phyloP scores from a whole-genome alignment of 2,329 filamentous ascomycete species.

The Pseudogymnoascus sp. region DNA sequence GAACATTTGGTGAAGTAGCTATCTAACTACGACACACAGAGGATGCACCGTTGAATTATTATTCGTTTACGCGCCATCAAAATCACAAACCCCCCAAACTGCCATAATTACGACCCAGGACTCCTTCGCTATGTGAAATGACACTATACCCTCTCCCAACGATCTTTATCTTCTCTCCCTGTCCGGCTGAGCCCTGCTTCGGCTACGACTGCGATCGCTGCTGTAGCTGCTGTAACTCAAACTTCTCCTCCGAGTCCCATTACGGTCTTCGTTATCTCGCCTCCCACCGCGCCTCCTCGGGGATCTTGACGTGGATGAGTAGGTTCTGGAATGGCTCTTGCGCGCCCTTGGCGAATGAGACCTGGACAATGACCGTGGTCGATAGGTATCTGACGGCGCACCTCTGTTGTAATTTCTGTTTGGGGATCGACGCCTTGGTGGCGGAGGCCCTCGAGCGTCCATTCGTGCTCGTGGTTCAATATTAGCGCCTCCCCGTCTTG shows the following conservation, averaged over 20 bases:
- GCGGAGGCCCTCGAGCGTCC: constrained; percentile 20
- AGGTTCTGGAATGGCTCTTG: constrained; percentile 35
- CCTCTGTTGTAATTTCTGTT: constrained; percentile 21
- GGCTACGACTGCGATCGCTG: constrained; percentile 37
- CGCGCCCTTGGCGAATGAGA: constrained; percentile 35
- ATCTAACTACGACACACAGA: not conserved
- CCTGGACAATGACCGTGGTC: constrained; percentile 32
- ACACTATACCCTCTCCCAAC: constrained; percentile 4
- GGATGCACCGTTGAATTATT: not conserved
- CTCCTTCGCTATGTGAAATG: constrained; percentile 23
- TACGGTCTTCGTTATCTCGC: constrained; percentile 26
- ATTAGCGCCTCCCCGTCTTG: constrained; percentile 55
- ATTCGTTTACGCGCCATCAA: not conserved
- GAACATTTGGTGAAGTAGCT: not conserved
- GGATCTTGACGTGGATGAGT: constrained; percentile 34
- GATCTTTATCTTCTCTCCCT: constrained; percentile 21
- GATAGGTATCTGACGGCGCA: constrained; percentile 26
- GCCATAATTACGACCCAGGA: constrained; percentile 17
- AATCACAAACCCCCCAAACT: not conserved
- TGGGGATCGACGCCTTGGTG: constrained; percentile 23
- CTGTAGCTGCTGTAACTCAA: constrained; percentile 58
- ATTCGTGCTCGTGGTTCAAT: constrained; percentile 44
- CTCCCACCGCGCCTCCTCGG: constrained; percentile 25
- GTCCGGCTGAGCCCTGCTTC: constrained; percentile 24
- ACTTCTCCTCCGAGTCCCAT: constrained; percentile 43